Percentiles rank a stretch among this genome's conserved stretches.
These are phyloP conservation scores for Cyclospora cayetanensis DNA, from an alignment of 169 alveolate species.

Conservation along the genomic window DNA sequence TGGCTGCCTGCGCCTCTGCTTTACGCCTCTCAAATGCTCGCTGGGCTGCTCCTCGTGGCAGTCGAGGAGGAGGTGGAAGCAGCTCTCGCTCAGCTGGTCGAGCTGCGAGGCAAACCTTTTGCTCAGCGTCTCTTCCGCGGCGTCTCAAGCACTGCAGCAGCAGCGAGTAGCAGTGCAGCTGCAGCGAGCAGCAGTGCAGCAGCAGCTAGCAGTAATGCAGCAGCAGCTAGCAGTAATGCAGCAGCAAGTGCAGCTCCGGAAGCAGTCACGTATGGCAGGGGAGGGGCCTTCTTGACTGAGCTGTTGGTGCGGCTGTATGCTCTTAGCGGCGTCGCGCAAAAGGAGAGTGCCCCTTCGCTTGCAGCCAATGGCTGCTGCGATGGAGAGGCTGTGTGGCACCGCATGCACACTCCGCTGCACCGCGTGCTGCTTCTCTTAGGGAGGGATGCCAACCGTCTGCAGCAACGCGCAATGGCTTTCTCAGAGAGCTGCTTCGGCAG, in stretches of 20 bases:
- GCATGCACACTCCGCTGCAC: not conserved
- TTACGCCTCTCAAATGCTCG: not conserved
- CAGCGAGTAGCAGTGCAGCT: not conserved
- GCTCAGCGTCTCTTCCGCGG: not conserved
- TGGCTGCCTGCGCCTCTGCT: constrained; percentile 40
- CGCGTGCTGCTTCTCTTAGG: constrained; percentile 37
- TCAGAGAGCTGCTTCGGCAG: constrained; percentile 20
- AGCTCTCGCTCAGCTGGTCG: not conserved
- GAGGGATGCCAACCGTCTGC: not conserved
- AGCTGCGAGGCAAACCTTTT: not conserved
- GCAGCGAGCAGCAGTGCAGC: not conserved
- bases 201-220: not conserved
- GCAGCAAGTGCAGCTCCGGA: not conserved
- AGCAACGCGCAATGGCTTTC: constrained; percentile 19
- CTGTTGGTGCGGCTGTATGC: constrained; percentile 32
- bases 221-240: not conserved
- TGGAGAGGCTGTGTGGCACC: not conserved
- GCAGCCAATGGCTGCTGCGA: not conserved
- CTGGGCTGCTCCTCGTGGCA: not conserved
- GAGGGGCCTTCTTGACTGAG: not conserved
- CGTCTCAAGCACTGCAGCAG: not conserved
- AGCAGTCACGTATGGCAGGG: not conserved
- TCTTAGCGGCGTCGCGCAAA: not conserved
- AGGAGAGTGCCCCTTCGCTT: not conserved
- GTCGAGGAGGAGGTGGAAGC: not conserved